These are phyloP conservation scores for Coprinopsis strossmayeri DNA, from an alignment of 768 basidiomycete species.

Conservation along the genomic window DNA sequence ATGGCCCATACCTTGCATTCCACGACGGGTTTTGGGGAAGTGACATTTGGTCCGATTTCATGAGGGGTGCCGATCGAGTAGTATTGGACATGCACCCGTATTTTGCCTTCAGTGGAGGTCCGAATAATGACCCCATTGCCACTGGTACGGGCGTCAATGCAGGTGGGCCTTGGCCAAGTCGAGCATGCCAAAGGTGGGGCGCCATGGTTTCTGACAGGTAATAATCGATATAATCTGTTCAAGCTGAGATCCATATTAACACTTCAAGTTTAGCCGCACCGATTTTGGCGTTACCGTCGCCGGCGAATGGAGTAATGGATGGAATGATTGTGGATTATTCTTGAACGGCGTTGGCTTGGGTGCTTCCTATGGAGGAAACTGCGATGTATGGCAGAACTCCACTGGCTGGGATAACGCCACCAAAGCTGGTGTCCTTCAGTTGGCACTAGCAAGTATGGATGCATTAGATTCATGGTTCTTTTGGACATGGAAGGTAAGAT, in stretches of 20 bases:
- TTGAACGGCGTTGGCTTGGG: conserved; percentile 20
- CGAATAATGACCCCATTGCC: conserved; percentile 31
- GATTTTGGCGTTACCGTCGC: conserved; percentile 66
- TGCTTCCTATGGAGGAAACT: conserved; percentile 27
- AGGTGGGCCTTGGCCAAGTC: conserved; percentile 40
- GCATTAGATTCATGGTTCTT: conserved; percentile 38
- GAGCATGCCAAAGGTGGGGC: conserved; percentile 58
- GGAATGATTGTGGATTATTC: conserved; percentile 54
- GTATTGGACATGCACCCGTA: conserved; percentile 35
- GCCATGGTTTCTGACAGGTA: conserved; percentile 45
- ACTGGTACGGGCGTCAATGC: conserved; percentile 28
- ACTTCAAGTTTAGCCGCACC: conserved; percentile 22
- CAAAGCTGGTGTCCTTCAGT: conserved; percentile 37
- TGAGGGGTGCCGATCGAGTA: conserved; percentile 33
- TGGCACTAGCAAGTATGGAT: conserved; percentile 51
- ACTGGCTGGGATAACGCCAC: conserved; percentile 40
- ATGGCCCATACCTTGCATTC: conserved; percentile 47
- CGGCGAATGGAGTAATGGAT: conserved; percentile 74
- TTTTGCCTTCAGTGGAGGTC: conserved; percentile 39
- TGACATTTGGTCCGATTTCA: conserved; percentile 25
- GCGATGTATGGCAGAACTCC: conserved; percentile 42
- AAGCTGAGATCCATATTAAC: neutral
- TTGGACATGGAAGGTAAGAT: conserved; percentile 49
- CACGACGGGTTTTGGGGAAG: conserved; percentile 43
- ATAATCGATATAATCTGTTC: conserved; percentile 3